Evolutionary conservation across 768 basidiomycete genomes (phyloP).

Genomic region (Pluteus cervinus): DNA sequence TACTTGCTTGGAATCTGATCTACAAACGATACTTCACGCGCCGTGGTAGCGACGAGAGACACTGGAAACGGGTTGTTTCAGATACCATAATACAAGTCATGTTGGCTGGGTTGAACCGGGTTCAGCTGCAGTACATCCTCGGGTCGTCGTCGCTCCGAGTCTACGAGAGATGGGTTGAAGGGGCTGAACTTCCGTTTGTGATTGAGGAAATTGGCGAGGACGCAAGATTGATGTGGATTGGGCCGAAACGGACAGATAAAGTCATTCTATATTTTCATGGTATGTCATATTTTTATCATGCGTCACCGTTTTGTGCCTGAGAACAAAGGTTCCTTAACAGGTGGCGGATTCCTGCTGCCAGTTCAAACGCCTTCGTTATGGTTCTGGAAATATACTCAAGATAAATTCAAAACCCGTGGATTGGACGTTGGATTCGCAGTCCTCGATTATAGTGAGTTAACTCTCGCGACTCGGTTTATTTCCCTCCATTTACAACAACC

Average conservation of each 20-base stretch:
- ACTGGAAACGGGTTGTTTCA: slow-evolving; percentile 13
- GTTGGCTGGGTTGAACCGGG: too few relatives aligned
- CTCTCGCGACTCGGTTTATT: neutral
- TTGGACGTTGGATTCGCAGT: slow-evolving; percentile 20
- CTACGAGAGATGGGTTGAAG: slow-evolving; percentile 18
- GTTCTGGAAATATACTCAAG: slow-evolving; percentile 24
- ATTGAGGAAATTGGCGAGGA: slow-evolving; percentile 22
- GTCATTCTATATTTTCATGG: slow-evolving; percentile 29
- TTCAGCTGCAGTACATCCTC: slow-evolving; percentile 17
- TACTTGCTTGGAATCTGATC: slow-evolving; percentile 14
- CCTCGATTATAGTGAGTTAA: slow-evolving; percentile 24
- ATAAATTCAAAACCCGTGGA: slow-evolving; percentile 15
- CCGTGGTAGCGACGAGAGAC: slow-evolving; percentile 16
- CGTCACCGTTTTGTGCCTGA: too few relatives aligned
- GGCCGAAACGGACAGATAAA: slow-evolving; percentile 20
- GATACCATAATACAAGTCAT: slow-evolving; percentile 14
- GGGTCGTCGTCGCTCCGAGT: slow-evolving; percentile 15
- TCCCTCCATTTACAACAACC: neutral
- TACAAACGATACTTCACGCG: slow-evolving; percentile 18
- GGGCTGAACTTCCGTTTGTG: slow-evolving; percentile 8
- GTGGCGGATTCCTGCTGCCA: slow-evolving; percentile 24
- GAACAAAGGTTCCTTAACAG: slow-evolving; percentile 10
- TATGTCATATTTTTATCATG: too few relatives aligned
- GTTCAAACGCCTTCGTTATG: slow-evolving; percentile 12
- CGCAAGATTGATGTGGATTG: slow-evolving; percentile 26